Evolutionary conservation across 2,329 filamentous ascomycete genomes (phyloP), one percentile per base, ranked within the genome.

Genomic region (Verticillium nubilum): DNA sequence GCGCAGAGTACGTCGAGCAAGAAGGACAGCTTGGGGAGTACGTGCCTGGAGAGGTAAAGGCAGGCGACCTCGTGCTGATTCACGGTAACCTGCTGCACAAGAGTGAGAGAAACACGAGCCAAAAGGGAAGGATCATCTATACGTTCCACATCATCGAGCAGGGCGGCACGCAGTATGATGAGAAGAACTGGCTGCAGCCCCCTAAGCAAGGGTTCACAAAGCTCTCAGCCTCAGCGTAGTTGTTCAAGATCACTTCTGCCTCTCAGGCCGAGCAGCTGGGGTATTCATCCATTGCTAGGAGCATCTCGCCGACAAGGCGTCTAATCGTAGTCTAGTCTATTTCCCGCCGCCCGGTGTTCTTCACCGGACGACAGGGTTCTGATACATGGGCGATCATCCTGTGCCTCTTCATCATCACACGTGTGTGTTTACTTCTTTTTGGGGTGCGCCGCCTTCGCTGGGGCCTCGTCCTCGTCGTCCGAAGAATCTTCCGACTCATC

Each of bases 121-220:
- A 82, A 64, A 94, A 91, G 79, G 92, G 93, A 25, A 82, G 94
- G 65, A 96, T 95, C 71, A 97, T 97, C 58, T 99, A 98, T 75
- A 98, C 95, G 0, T 99, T 98, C 73, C 95, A 99, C 78, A 85
- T 96, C 60, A 98, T 98, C 69, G 95, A 98, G 76, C 90, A 89
- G 0, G 84, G 89, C 23, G 82, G 74, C 0, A 79, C 86, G 52
- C 79, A 77, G 58, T 99, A 98, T 73, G 95, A 98, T 74, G 83
- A 83, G 75, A 82, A 82, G 74, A 99, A 99, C 75, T 98, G 95
- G 95, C 75, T 99, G 72, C 94, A 97, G 77, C 92, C 93, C 60
- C 89, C 92, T 0, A 78, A 80, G 47, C 84, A 84, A 50, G 93
- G 91, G 0, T 97, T 99, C 70, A 93, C 89, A 6, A 88, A 76